Evolutionary conservation across 768 basidiomycete genomes (phyloP), one percentile per base, ranked within the genome.

Genomic region (Phanerochaete sordida): DNA sequence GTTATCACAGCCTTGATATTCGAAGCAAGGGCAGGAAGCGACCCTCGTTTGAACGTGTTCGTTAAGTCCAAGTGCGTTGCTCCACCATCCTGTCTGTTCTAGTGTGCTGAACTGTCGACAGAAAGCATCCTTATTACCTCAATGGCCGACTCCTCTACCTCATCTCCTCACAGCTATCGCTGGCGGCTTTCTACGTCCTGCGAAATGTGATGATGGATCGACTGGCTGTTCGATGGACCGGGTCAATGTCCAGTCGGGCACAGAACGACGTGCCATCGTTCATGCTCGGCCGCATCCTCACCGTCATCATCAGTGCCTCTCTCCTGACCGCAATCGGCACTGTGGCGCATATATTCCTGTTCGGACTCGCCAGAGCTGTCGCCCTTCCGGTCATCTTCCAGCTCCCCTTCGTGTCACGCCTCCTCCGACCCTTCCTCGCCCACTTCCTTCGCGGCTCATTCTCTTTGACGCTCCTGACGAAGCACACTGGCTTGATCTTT

Each of bases 81-180:
- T 26, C 16, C 13, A 26, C 9, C n/a, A 3, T 28, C 26, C 30
- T 8, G 24, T 24, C 48, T 37, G n/a, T 47, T 44, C n/a, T 39
- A 11, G 39, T 48, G 27, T 65, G n/a, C n/a, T n/a, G n/a, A 24
- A 62, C 44, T 2, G 8, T 15, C 23, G 15, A 3, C 62, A 90
- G 88, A 66, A 90, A 87, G 72, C 87, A 91, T 61, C 88, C 88
- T 0, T 82, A 84, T 63, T 86, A 90, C 66, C 76, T 91, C 23
- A 90, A 90, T 56, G 88, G 87, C 1, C 82, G 83, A 19, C 73
- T 89, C 5, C 62, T 91, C 8, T 88, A 88, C 67, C 69, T 90
- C 19, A 55, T 83, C 26, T 63, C 82, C 49, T 78, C 83, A 0
- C 89, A 91, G 67, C 11, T 77, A 2, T 72, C 74, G 44, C 66